Base-by-base conservation (phyloP, 2,329 filamentous ascomycete species). In the Thermomyces lanuginosus region DNA sequence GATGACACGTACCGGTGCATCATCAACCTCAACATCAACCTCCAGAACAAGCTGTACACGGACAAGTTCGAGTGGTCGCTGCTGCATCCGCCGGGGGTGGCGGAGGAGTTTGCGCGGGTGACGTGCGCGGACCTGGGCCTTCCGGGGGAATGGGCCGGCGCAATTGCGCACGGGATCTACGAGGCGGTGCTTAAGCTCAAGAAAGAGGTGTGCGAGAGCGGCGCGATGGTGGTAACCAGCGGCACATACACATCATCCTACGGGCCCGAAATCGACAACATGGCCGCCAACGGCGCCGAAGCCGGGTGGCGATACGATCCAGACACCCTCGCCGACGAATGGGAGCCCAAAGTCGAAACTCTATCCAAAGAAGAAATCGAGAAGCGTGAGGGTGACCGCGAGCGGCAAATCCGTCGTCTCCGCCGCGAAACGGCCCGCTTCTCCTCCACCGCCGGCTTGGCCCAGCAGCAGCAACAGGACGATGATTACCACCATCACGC, bases 1-100 rank as follows among this genome's bases (percentile, higher is more conserved):
- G 84, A 93, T 46, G 86, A 95, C 51, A 84, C 81, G 2, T 93
- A 95, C 53, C 74, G 89, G 25, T 95, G 89, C 49, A 77, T 95
- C 42, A 75, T 98, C 39, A 80, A 72, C 22, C 62, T 98, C 22
- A 92, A 79, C 47, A 79, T 98, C 44, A 93, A 92, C 45, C 66
- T 95, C 12, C 75, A 83, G 28, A 92, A 91, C 30, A 75, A 79
- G 41, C 67, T 95, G 8, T 95, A 93, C 53, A 91, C 81, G 3
- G 89, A 98, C 62, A 92, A 84, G 46, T 95, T 98, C 37, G 86
- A 95, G 50, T 95, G 86, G 86, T 95, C 86, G 4, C 61, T 98
- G 11, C 63, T 92, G 10, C 84, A 95, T 44, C 83, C 84, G 2
- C 78, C 83, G 2, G 86, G 86, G 12, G 83, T 86, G 21, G 82